phyloP scores from a whole-genome alignment of 192 early-diverging fungal genomes.

The Haplosporangium gracile region DNA sequence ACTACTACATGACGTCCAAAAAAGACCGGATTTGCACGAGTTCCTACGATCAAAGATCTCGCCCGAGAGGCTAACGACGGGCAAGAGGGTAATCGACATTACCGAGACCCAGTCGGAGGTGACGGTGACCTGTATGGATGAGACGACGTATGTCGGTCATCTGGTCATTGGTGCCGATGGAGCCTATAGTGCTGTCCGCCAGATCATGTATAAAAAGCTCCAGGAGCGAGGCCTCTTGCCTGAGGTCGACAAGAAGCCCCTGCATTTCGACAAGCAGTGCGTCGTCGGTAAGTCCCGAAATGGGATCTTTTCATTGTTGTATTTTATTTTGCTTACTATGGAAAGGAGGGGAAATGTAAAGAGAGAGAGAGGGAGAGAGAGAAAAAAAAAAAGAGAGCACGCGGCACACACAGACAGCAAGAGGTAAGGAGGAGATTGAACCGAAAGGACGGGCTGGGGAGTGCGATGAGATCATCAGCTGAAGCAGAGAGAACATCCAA shows the following conservation, averaged over 20 bases:
- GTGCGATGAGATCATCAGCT: neutral
- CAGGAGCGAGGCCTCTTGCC: slow-evolving; percentile 20
- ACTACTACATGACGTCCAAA: neutral
- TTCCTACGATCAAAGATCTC: slow-evolving; percentile 41
- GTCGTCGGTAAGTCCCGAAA: slow-evolving; percentile 38
- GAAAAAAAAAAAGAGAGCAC: slow-evolving; percentile 5
- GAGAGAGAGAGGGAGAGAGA: neutral
- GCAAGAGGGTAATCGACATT: slow-evolving; percentile 50
- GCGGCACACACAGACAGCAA: neutral
- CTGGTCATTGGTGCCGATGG: slow-evolving; percentile 49
- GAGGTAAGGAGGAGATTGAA: neutral
- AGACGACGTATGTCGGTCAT: slow-evolving; percentile 43
- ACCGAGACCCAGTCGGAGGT: slow-evolving; percentile 33
- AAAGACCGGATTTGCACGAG: slow-evolving; percentile 44
- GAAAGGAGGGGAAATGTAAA: neutral
- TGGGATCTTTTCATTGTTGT: neutral
- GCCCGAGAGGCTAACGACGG: slow-evolving; percentile 33
- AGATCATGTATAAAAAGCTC: slow-evolving; percentile 47
- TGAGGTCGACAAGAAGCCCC: slow-evolving; percentile 39
- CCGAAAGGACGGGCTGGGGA: neutral
- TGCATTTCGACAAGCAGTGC: slow-evolving; percentile 50
- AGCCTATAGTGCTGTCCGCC: slow-evolving; percentile 47
- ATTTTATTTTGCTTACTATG: neutral
- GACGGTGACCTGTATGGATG: slow-evolving; percentile 46
- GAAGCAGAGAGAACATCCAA: neutral